Evolutionary conservation across 2,329 filamentous ascomycete genomes (phyloP).

Genomic region (Claviceps fusiformis): DNA sequence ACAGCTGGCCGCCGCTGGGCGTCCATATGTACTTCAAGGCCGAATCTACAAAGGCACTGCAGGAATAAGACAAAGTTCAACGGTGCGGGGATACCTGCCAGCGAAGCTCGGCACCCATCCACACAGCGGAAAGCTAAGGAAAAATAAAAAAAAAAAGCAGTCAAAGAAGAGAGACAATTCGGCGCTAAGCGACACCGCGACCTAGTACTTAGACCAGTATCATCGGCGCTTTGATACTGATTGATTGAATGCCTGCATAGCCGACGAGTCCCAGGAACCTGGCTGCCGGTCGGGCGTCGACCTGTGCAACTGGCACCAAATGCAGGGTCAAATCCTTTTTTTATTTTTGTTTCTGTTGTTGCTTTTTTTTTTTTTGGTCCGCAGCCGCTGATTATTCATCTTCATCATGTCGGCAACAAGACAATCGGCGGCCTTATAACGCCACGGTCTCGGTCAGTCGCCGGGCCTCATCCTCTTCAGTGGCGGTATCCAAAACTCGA

Average conservation of each 20-base stretch:
- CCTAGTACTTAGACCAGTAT: not conserved
- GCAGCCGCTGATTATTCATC: not conserved
- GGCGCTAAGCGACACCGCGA: not conserved
- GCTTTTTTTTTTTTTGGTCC: not conserved
- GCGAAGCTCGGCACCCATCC: not conserved
- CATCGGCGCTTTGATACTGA: not conserved
- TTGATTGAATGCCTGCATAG: not conserved
- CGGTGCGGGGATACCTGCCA: constrained; percentile 1
- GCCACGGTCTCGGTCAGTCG: not conserved
- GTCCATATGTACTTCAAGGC: not conserved
- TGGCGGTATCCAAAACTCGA: not conserved
- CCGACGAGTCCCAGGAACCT: constrained; percentile 4
- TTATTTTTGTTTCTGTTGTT: too few species aligned
- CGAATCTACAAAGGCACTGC: not conserved
- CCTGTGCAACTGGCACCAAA: not conserved
- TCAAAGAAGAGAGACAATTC: not conserved
- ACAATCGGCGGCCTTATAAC: not conserved
- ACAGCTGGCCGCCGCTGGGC: not conserved
- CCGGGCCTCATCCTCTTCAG: not conserved
- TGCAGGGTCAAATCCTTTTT: not conserved
- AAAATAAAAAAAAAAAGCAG: not conserved
- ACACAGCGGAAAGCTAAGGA: not conserved
- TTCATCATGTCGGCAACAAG: not conserved
- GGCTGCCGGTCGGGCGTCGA: constrained; percentile 3
- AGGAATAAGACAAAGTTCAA: constrained; percentile 1